Percentiles rank a stretch among this genome's conserved stretches.
These are phyloP conservation scores for Rhizodiscina lignyota DNA, from an alignment of 495 filamentous ascomycete species.

Conservation along the genomic window DNA sequence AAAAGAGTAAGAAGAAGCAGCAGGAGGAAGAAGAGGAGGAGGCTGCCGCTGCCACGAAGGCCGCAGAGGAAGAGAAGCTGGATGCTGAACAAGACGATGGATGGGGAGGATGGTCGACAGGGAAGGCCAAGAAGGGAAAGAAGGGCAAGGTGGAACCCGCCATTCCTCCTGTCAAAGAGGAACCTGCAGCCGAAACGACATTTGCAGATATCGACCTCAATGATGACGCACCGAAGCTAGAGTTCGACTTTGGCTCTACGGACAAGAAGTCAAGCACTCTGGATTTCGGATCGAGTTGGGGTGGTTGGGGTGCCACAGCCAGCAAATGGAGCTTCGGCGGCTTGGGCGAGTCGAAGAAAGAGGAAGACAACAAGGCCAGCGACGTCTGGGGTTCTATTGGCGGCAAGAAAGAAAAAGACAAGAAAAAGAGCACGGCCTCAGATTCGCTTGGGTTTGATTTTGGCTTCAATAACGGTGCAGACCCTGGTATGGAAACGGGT, in stretches of 20 bases:
- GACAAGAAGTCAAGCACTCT: conserved; percentile 10
- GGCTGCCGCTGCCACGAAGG: conserved; percentile 17
- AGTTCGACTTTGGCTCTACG: conserved; percentile 10
- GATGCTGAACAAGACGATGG: conserved; percentile 18
- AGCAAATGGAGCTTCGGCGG: neutral
- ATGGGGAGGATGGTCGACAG: conserved; percentile 20
- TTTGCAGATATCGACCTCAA: conserved; percentile 14
- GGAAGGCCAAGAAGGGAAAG: conserved; percentile 16
- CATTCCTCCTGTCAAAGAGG: conserved; percentile 2
- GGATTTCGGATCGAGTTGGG: conserved; percentile 12
- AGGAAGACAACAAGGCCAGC: neutral
- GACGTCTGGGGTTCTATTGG: conserved; percentile 9
- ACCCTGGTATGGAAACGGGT: no score
- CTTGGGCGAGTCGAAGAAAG: neutral
- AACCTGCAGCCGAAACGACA: conserved; percentile 7
- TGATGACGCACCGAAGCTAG: conserved; percentile 14
- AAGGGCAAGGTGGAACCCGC: conserved; percentile 6
- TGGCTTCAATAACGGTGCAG: conserved; percentile 8
- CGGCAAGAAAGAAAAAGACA: conserved; percentile 5
- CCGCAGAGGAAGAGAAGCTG: conserved; percentile 13
- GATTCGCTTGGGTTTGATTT: conserved; percentile 8
- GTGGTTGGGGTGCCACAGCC: conserved; percentile 10
- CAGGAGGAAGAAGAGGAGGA: conserved; percentile 20
- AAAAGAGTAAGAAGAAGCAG: conserved; percentile 11
- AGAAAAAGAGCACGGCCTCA: no score